Evolutionary conservation across 805 yeast species (phyloP).

Genomic region (Saturnispora besseyi): DNA sequence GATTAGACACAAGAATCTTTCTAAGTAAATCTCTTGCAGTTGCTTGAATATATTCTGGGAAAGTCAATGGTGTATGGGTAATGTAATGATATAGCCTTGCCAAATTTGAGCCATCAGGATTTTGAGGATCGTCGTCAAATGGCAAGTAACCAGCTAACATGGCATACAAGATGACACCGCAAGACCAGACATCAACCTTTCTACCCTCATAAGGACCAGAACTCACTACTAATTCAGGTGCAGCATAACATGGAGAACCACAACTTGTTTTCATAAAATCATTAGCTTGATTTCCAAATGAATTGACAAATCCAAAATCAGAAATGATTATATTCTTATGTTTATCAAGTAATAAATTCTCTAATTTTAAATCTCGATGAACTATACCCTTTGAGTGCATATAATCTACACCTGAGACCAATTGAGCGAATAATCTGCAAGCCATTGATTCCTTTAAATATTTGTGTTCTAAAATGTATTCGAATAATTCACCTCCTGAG

Average conservation of each 20-base stretch:
- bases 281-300: slow-evolving; percentile 45
- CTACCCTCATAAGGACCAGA: slow-evolving; percentile 83
- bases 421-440: slow-evolving; percentile 81
- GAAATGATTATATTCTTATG: slow-evolving; percentile 80
- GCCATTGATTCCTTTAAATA: slow-evolving; percentile 82
- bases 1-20: slow-evolving; percentile 77
- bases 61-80: slow-evolving; percentile 82
- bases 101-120: slow-evolving; percentile 94
- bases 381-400: slow-evolving; percentile 74
- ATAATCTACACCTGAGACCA: slow-evolving; percentile 89
- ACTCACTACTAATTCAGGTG: slow-evolving; percentile 90
- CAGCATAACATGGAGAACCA: slow-evolving; percentile 98
- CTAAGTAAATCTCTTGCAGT: slow-evolving; percentile 85
- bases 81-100: slow-evolving; percentile 86
- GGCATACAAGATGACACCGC: slow-evolving; percentile 91
- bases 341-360: slow-evolving; percentile 69
- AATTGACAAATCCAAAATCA: slow-evolving; percentile 93
- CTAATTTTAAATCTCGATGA: slow-evolving; percentile 70
- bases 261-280: slow-evolving; percentile 92
- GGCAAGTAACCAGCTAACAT: slow-evolving; percentile 97
- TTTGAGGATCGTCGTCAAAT: slow-evolving; percentile 93
- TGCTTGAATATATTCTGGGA: slow-evolving; percentile 89
- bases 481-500: slow-evolving; percentile 94
- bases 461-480: slow-evolving; percentile 79
- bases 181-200: slow-evolving; percentile 94